Base-by-base conservation (phyloP, 2,329 filamentous ascomycete genomes). In the Raffaelea ambrosiae region DNA sequence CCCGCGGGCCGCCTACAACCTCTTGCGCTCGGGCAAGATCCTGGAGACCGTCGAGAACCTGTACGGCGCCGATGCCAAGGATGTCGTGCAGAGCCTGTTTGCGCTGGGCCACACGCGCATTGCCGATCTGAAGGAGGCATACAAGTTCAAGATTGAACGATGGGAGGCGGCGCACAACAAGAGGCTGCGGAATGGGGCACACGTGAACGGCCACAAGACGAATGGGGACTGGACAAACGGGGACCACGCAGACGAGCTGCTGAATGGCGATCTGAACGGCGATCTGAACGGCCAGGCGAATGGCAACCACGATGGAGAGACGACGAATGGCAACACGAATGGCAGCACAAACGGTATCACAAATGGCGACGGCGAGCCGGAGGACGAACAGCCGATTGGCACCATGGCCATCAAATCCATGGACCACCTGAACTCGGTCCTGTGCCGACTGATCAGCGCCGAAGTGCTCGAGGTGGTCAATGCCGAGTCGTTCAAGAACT, bases 11-110 rank as follows among this genome's bases (percentile, higher is more conserved):
- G 86, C 88, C 54, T 97, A 97, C 66, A 83, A 83, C 56, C 73
- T 96, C 40, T 72, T 90, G 35, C 85, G 93, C 49, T 79, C 80
- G 4, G 89, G 88, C 40, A 93, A 88, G 65, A 85, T 95, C 36
- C 69, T 93, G 23, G 79, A 89, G 54, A 72, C 88, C 51, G 76
- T 93, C 40, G 81, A 88, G 55, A 76, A 75, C 31, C 79, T 84
- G 56, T 84, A 88, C 61, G 91, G 90, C 18, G 69, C 73, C n/a
- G 76, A 81, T 52, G 88, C 88, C 26, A 79, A 81, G 48, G 79
- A 83, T 52, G 72, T 96, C 36, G 76, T 93, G 50, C 81, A 86
- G 56, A 84, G 83, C 26, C 69, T 96, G 39, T 69, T 95, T 51
- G 74, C 83, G 48, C 73, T 90, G 18, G 91, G 91, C 2, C 86